Evolutionary conservation across 352 stramenopile genomes (phyloP), one percentile per base, ranked within the genome.

Genomic region (Pythium aristosporum): DNA sequence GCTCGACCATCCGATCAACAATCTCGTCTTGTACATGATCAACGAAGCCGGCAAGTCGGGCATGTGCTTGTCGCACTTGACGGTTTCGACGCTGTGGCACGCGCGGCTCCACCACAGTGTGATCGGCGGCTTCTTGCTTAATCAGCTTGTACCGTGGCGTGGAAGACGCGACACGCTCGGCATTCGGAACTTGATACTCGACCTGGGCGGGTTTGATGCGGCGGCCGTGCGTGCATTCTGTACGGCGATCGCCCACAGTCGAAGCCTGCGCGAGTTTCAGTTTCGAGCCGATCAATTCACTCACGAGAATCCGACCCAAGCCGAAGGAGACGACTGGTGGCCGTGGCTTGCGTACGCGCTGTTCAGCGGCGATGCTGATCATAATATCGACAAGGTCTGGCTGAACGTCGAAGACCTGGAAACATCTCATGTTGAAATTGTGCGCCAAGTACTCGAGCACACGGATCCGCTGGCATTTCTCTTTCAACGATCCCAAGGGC

Each of bases 291-390:
- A 63, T 8, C 21, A 23, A 4, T 11, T 55, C 2, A 16, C 16
- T 5, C 43, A 49, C 3, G 44, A 63, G 46, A 63, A 44, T 23
- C 30, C 51, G 13, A 61, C 52, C 23, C 20, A 30, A n/a, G 61
- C 52, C 3, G 10, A 32, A 2, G 30, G 51, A 0, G 36, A 61
- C 3, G 61, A 61, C 32, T 67, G 61, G 61, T 67, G 61, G 61
- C 61, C 61, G 43, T 67, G 61, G 61, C 61, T 67, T 51, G 43
- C 61, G 34, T 67, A 61, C 25, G 43, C 61, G 6, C 25, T 67
- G 9, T 67, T 67, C 36, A 67, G 61, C n/a, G 44, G 51, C 8
- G 61, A 67, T 32, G 52, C 61, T 1, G 43, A 57, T 34, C 51
- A 67, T 51, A 28, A 39, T 1, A 67, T 67, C 44, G n/a, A 57